phyloP scores from a whole-genome alignment of 2,329 filamentous ascomycete species.

The Westerdykella aurantiaca region DNA sequence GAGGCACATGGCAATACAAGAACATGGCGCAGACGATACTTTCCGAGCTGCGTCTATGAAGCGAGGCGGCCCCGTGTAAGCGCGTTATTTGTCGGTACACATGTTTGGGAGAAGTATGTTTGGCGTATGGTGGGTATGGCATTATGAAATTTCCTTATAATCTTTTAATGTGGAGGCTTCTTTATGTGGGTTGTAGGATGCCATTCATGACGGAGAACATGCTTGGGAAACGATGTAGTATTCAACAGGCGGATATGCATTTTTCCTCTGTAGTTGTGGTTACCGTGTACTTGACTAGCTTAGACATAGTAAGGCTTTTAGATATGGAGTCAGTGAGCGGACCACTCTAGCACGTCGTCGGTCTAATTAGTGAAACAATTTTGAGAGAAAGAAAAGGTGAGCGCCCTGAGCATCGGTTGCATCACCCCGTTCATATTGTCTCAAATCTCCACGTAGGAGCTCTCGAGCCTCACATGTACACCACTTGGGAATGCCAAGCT shows the following conservation, averaged over 20 bases:
- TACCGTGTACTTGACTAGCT: too few species aligned
- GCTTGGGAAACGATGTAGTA: not conserved
- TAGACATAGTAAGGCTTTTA: too few species aligned
- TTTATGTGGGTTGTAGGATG: not conserved
- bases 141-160: conserved; percentile 30
- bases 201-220: not conserved
- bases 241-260: not conserved
- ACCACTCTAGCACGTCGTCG: too few species aligned
- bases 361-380: too few species aligned
- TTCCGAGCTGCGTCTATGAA: conserved; percentile 70
- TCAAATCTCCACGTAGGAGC: too few species aligned
- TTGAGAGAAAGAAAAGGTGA: too few species aligned
- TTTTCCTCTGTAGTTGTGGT: too few species aligned
- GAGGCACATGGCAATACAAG: conserved; percentile 98
- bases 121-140: not conserved
- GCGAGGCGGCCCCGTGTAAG: conserved; percentile 11
- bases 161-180: conserved; percentile 2
- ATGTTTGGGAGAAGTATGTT: not conserved
- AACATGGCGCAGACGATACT: conserved; percentile 96
- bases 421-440: too few species aligned
- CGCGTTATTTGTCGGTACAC: not conserved
- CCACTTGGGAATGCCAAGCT: too few species aligned
- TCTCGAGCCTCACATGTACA: too few species aligned
- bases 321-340: too few species aligned
- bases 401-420: too few species aligned